A percentile compares a stretch with the other conserved stretches of the same genome.
These are phyloP conservation scores for Verticillium tricorpus DNA, from an alignment of 2,329 filamentous ascomycete genomes.

Conservation along the genomic window DNA sequence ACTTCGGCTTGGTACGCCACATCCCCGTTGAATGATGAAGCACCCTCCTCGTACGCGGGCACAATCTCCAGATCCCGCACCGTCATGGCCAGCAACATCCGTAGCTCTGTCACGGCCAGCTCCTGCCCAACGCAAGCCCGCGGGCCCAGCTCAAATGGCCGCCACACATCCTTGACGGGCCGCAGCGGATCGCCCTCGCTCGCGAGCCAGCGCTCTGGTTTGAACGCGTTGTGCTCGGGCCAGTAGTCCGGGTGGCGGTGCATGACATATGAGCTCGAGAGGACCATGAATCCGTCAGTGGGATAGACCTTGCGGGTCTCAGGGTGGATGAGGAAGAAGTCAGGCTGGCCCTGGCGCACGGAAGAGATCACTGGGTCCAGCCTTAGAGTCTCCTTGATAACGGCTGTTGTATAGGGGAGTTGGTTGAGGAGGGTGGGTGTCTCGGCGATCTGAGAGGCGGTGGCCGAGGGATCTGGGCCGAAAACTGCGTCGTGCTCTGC, in stretches of 20 bases:
- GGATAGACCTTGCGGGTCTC: constrained; percentile 36
- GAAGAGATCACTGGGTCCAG: constrained; percentile 32
- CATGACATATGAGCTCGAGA: constrained; percentile 15
- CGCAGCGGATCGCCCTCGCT: constrained; percentile 24
- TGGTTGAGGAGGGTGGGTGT: constrained; percentile 42
- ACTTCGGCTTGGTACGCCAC: constrained; percentile 20
- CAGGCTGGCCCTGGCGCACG: constrained; percentile 6
- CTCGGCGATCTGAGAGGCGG: constrained; percentile 31
- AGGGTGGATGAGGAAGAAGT: constrained; percentile 33
- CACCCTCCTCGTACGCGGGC: constrained; percentile 28
- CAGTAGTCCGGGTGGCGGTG: constrained; percentile 25
- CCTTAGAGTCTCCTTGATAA: constrained; percentile 49
- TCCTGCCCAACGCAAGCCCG: constrained; percentile 53
- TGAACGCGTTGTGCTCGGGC: constrained; percentile 30
- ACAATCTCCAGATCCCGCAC: constrained; percentile 45
- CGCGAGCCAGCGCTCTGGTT: constrained; percentile 37
- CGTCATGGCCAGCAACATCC: constrained; percentile 43
- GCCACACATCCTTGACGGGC: constrained; percentile 39
- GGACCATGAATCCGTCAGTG: constrained; percentile 28
- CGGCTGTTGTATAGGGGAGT: constrained; percentile 45
- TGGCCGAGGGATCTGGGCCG: constrained; percentile 30
- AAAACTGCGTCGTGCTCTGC: constrained; percentile 36
- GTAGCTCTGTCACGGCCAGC: constrained; percentile 47
- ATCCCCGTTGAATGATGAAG: constrained; percentile 25
- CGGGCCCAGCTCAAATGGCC: constrained; percentile 49